Conservation (phyloP, 768 basidiomycete genomes). For the Auriscalpium microsporum region DNA sequence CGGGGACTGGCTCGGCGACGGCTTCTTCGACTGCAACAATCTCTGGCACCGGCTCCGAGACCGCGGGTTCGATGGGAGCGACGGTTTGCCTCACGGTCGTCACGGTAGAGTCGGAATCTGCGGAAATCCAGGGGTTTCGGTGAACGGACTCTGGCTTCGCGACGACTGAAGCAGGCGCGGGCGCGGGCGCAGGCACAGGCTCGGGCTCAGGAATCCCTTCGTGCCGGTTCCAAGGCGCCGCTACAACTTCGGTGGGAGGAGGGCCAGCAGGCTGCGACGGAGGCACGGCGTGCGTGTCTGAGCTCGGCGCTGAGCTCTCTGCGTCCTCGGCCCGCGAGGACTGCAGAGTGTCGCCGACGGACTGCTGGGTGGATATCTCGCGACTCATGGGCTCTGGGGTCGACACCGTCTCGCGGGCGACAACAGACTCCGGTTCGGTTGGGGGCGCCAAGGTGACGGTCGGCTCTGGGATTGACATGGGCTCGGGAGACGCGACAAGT, state of each 20-base stretch:
- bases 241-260: background rate
- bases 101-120: background rate
- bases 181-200: conserved; percentile 14
- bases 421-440: no score
- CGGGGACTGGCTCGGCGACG: background rate
- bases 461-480: background rate
- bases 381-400: no score
- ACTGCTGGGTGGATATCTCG: background rate
- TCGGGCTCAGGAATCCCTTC: background rate
- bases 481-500: background rate
- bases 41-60: background rate
- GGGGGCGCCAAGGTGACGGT: no score
- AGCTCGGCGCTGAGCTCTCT: background rate
- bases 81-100: background rate
- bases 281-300: background rate
- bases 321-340: background rate
- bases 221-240: background rate
- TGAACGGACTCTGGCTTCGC: background rate
- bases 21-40: background rate
- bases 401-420: no score
- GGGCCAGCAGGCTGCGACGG: background rate
- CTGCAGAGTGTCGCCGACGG: background rate
- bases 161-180: conserved; percentile 12
- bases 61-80: background rate
- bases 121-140: background rate